Conservation (phyloP, 768 basidiomycete species). For the Punctularia strigosozonata region DNA sequence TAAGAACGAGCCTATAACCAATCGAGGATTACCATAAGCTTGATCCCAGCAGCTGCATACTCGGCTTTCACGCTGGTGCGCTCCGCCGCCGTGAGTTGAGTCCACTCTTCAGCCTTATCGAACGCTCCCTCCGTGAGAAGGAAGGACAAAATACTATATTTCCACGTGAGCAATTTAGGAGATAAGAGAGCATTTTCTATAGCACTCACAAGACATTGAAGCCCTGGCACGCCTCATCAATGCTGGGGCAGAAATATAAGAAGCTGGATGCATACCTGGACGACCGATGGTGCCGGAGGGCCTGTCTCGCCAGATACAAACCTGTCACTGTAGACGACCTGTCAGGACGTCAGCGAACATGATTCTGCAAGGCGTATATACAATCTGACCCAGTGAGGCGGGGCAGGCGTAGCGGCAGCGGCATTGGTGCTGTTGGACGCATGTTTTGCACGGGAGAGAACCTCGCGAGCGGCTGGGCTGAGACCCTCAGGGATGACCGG, state of each 20-base stretch:
- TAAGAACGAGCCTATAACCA: conserved; percentile 29
- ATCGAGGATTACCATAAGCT: conserved; percentile 53
- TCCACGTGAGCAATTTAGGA: conserved; percentile 2
- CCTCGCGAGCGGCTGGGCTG: too few species aligned
- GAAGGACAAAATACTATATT: conserved; percentile 36
- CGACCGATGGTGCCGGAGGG: conserved; percentile 32
- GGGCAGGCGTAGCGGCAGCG: conserved; percentile 23
- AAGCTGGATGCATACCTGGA: conserved; percentile 22
- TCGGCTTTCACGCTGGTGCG: conserved; percentile 36
- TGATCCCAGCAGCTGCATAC: conserved; percentile 48
- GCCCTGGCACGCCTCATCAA: conserved; percentile 23
- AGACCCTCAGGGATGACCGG: too few species aligned
- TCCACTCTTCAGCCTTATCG: conserved; percentile 53
- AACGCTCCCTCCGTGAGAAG: conserved; percentile 41
- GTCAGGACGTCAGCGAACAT: too few species aligned
- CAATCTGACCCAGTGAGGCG: conserved; percentile 42
- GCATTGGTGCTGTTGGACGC: too few species aligned
- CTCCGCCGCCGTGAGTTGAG: conserved; percentile 28
- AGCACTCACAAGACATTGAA: conserved; percentile 45
- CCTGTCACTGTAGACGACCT: conserved; percentile 28
- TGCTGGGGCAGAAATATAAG: background rate
- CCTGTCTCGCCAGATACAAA: conserved; percentile 33
- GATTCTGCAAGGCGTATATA: too few species aligned
- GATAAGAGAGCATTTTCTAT: conserved; percentile 1
- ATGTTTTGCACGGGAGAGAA: too few species aligned